Base-by-base conservation (phyloP, 2,329 filamentous ascomycete genomes). In the Keithomyces neogunnii region DNA sequence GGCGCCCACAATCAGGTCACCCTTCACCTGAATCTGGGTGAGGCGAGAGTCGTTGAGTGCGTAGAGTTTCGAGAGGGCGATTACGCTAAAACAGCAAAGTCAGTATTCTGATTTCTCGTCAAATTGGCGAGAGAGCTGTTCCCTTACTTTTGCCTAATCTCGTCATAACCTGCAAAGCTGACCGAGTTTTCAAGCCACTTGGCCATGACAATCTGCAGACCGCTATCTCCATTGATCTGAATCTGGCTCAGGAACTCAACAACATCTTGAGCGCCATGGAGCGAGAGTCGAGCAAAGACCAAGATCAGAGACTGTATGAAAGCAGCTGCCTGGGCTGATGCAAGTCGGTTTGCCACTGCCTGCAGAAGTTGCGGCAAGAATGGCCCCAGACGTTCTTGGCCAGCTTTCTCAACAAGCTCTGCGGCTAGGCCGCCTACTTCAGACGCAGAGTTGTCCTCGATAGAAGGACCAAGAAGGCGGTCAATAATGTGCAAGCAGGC, bases 161-260 rank as follows among this genome's bases (percentile, higher is more conserved):
- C 92, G 61, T 97, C 91, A 61, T 96, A 99, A 10, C 93, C 93
- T n/a, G 90, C 90, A 70, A 99, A 99, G 68, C 87, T 95, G 68
- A 95, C 81, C 3, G 90, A 96, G 69, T 97, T 96, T 72, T 97
- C 93, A 1, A 99, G 76, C 93, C 93, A 99, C 70, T 97, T 96
- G 69, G 84, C 80, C 58, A 97, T 73, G 3, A 99, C 93, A 29
- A 96, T 84, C 56, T 91, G 82, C 6, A 99, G 73, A n/a, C 91
- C 93, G 62, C 79, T 95, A 63, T 87, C 77, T 19, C 84, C 85
- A 46, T 82, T 81, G 57, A 97, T 87, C 59, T 89, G 80, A 55
- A 96, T 85, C 62, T 89, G 85, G 54, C 86, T 86, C 33, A 99
- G 76, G 72, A 99, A 99, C 51, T 93, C 85, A 11, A 97, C 86